Base-by-base conservation (phyloP, 2,329 filamentous ascomycete genomes). In the Curvularia eragrostidis region DNA sequence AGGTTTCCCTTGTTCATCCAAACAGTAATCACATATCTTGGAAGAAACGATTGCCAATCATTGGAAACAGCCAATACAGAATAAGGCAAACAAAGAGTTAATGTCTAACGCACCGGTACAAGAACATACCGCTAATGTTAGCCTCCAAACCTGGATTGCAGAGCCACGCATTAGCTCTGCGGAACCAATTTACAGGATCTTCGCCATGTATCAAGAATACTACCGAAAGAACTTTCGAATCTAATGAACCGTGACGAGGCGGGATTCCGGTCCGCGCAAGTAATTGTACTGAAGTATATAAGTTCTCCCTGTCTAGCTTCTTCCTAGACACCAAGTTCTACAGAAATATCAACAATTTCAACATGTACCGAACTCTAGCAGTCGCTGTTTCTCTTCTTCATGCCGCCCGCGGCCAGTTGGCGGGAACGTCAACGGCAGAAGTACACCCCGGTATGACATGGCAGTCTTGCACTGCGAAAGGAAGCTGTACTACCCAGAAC, bases 351-450 rank as follows among this genome's bases (percentile, higher is more conserved):
- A 36, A 32, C 21, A 19, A 23, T 12, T 9, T 34, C 62, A 70
- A 50, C 58, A 73, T 73, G 70, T 68, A 70, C 63, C 66, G 62
- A 48, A 53, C 58, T 57, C 69, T 81, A 65, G 72, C 78, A 62
- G 67, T 82, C 58, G 75, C 79, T 63, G 76, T 78, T 48, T 75
- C 78, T 56, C 73, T 84, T 53, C 61, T 81, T 55, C 78, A 80
- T 56, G 68, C 68, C 42, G 80, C 73, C 39, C 70, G 76, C 38
- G 83, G 82, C 58, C 85, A 87, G 39, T 54, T 74, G 26, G 68
- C 73, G 30, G 77, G 77, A 46, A 77, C 71, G 10, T 62, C 74
- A 53, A 73, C 72, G 47, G 63, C 75, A 3, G 77, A 80, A 59
- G 75, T 63, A 8, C 78, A 80, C 50, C 78, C 78, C 23, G 62